A percentile compares a stretch with the other conserved stretches of the same genome.
Evolutionary conservation across 106 monocot genomes (phyloP).

Genomic region (Apostasia shenzhenica): DNA sequence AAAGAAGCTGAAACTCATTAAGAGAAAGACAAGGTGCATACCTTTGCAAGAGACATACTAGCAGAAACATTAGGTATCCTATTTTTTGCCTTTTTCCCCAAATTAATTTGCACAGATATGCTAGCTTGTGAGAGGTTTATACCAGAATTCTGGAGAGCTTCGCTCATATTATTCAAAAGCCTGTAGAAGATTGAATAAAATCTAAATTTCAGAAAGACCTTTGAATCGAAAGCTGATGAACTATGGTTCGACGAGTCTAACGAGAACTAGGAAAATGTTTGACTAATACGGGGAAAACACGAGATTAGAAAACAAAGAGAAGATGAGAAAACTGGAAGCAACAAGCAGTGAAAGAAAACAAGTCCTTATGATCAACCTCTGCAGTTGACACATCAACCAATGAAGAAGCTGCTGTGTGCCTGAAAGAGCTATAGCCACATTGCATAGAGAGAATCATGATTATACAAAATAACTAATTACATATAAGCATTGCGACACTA

Average conservation of each 20-base stretch:
- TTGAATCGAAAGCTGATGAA: not conserved
- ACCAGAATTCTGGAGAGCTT: slow-evolving; percentile 49
- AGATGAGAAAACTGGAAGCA: too few relatives aligned
- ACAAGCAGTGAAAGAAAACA: too few relatives aligned
- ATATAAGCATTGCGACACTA: not conserved
- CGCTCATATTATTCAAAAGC: slow-evolving; percentile 34
- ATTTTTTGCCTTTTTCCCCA: slow-evolving; percentile 27
- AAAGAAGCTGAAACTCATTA: too few relatives aligned
- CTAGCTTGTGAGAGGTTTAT: slow-evolving; percentile 51
- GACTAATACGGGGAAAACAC: too few relatives aligned
- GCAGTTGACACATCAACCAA: too few relatives aligned
- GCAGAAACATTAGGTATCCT: slow-evolving; percentile 5
- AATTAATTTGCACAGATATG: slow-evolving; percentile 60
- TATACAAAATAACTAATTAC: not conserved
- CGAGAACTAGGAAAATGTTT: too few relatives aligned
- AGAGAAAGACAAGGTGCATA: not conserved
- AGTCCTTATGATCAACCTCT: too few relatives aligned
- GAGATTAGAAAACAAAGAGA: too few relatives aligned
- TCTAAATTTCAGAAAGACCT: not conserved
- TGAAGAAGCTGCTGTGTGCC: too few relatives aligned
- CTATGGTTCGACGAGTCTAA: not conserved
- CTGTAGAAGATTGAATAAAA: slow-evolving; percentile 17
- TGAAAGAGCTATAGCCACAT: not conserved
- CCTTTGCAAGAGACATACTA: slow-evolving; percentile 11
- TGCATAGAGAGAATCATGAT: not conserved